Evolutionary conservation across 192 early-diverging fungal species (phyloP).

Genomic region (Mortierella alpina): DNA sequence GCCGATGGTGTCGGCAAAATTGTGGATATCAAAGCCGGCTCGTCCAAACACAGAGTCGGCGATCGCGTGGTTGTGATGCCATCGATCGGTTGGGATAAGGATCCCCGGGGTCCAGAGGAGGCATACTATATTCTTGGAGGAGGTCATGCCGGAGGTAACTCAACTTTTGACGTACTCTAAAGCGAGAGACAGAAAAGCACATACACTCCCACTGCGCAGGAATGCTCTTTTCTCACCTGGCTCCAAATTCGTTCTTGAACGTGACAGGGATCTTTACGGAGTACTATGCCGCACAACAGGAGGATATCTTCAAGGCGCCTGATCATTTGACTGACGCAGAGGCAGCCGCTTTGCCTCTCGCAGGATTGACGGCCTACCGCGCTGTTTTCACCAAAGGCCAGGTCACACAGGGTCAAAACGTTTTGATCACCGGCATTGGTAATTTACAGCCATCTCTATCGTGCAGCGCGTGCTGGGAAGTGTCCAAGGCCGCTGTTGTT

Average conservation of each 20-base stretch:
- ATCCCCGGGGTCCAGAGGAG: slow-evolving; percentile 68
- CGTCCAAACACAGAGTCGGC: slow-evolving; percentile 39
- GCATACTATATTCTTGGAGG: slow-evolving; percentile 54
- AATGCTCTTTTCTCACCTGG: not conserved
- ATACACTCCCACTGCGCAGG: not conserved
- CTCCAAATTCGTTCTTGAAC: slow-evolving; percentile 1
- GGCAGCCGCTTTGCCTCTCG: slow-evolving; percentile 77
- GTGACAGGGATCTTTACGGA: slow-evolving; percentile 68
- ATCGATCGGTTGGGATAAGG: slow-evolving; percentile 62
- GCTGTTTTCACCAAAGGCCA: slow-evolving; percentile 71
- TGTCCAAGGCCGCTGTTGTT: too few species aligned
- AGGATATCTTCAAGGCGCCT: slow-evolving; percentile 63
- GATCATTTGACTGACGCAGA: slow-evolving; percentile 68
- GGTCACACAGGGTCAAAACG: slow-evolving; percentile 61
- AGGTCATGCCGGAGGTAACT: slow-evolving; percentile 19
- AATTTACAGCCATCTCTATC: not conserved
- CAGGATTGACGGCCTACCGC: slow-evolving; percentile 71
- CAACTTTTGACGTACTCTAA: not conserved
- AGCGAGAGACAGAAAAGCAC: not conserved
- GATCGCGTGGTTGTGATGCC: slow-evolving; percentile 64
- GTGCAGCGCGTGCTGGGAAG: too few species aligned
- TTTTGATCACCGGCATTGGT: slow-evolving; percentile 79
- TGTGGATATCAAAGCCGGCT: slow-evolving; percentile 32
- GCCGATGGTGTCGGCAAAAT: slow-evolving; percentile 69
- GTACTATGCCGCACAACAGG: slow-evolving; percentile 57